Evolutionary conservation across 352 stramenopile species (phyloP).

Genomic region (Phytophthora tubulina): DNA sequence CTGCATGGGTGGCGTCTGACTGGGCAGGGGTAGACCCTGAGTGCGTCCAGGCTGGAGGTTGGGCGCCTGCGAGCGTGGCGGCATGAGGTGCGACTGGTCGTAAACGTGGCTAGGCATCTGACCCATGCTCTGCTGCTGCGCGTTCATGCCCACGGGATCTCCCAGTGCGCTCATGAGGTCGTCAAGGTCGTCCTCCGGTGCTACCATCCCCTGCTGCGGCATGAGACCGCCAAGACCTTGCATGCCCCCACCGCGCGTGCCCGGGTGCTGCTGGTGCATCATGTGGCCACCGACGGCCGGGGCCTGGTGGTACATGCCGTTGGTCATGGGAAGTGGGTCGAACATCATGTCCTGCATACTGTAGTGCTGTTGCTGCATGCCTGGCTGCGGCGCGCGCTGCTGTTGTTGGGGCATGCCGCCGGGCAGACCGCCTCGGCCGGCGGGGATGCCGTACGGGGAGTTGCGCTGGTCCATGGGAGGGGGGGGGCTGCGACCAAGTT

Average conservation of each 20-base stretch:
- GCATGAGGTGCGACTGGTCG: slow-evolving; percentile 68
- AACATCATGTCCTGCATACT: slow-evolving; percentile 84
- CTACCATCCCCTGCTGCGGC: slow-evolving; percentile 60
- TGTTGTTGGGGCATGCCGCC: slow-evolving; percentile 47
- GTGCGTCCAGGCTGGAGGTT: slow-evolving; percentile 33
- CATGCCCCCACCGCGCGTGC: slow-evolving; percentile 41
- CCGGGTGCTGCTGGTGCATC: slow-evolving; percentile 50
- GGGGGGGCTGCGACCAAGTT: neutral
- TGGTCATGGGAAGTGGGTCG: slow-evolving; percentile 71
- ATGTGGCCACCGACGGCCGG: slow-evolving; percentile 33
- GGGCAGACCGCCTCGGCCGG: slow-evolving; percentile 41
- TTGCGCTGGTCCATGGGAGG: slow-evolving; percentile 64
- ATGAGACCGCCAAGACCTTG: slow-evolving; percentile 39
- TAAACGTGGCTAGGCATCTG: slow-evolving; percentile 69
- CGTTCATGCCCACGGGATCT: slow-evolving; percentile 57
- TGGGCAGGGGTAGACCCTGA: slow-evolving; percentile 40
- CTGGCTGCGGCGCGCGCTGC: slow-evolving; percentile 44
- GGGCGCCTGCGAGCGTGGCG: slow-evolving; percentile 44
- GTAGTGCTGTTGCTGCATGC: slow-evolving; percentile 59
- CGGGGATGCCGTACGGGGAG: slow-evolving; percentile 56
- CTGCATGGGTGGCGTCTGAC: slow-evolving; percentile 49
- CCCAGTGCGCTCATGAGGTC: slow-evolving; percentile 73
- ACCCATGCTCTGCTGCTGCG: slow-evolving; percentile 53
- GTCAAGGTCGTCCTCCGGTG: slow-evolving; percentile 74
- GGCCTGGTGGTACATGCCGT: slow-evolving; percentile 61